phyloP scores from a whole-genome alignment of 139 green algal species.

The Mychonastes homosphaera region DNA sequence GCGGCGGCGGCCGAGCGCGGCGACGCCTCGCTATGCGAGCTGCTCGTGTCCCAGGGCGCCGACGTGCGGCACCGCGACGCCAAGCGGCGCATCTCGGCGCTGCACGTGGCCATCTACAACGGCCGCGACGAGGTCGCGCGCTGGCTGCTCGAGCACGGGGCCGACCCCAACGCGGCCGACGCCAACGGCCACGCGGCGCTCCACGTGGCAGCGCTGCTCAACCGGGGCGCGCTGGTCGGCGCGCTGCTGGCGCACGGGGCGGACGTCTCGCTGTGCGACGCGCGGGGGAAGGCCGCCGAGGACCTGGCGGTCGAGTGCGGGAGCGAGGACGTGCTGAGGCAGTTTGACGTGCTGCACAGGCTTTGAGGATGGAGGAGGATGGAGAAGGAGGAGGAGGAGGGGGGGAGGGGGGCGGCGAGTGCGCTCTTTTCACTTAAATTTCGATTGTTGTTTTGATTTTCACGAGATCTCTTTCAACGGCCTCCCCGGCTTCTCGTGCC shows the following conservation, averaged over 20 bases:
- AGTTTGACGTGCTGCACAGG: slow-evolving; percentile 18
- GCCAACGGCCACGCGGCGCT: slow-evolving; percentile 20
- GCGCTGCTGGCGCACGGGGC: slow-evolving; percentile 8
- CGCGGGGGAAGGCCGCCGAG: slow-evolving; percentile 6
- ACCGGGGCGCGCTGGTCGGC: slow-evolving; percentile 7
- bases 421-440: no score
- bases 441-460: no score
- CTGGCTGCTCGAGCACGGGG: slow-evolving; percentile 13
- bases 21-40: background rate
- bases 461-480: no score
- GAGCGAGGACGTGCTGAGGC: slow-evolving; percentile 18
- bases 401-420: no score
- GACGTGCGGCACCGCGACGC: slow-evolving; percentile 10
- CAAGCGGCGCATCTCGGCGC: slow-evolving; percentile 10
- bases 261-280: slow-evolving; percentile 10
- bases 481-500: no score
- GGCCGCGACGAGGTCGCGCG: slow-evolving; percentile 16
- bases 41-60: slow-evolving; percentile 9
- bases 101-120: slow-evolving; percentile 20
- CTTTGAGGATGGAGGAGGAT: no score
- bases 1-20: slow-evolving; percentile 16
- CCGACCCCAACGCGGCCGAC: slow-evolving; percentile 11
- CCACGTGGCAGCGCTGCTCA: slow-evolving; percentile 20
- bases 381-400: no score
- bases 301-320: slow-evolving; percentile 14